Base-by-base conservation (phyloP, 495 filamentous ascomycete species). In the Neurospora intermedia region DNA sequence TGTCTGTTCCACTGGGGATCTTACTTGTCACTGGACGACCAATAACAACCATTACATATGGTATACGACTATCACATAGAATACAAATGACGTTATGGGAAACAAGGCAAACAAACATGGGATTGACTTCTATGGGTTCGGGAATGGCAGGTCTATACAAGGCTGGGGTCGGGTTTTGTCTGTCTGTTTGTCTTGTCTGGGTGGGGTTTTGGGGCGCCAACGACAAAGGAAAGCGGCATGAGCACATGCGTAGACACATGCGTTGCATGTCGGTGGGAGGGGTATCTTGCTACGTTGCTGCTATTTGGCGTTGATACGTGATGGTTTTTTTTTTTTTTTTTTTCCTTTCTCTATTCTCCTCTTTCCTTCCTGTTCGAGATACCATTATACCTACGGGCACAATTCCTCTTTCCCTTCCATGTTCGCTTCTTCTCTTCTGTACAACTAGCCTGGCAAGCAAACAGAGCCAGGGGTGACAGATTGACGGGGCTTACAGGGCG, bases 311-410 rank as follows among this genome's bases (percentile, higher is more conserved):
- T 78, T 75, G 73, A 70, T 69, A 74, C 23, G 16, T 66, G 54
- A 10, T 18, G 54, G 54, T 31, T 66, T 15, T 35, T 66, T 6
- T 62, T 62, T 31, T 31, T 31, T 66, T 15, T 35, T 66, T 6
- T 62, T 62, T 31, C 3, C 20, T 45, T 45, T 2, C 43, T 62
- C 15, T 66, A 18, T 66, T 66, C 54, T 62, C 31, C 54, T 62
- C 9, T 59, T 70, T 70, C 62, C 46, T 70, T 71, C 62, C 59
- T 71, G 48, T 71, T 75, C 70, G 73, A 76, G 76, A 79, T 79
- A 79, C 77, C 77, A 79, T 73, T 72, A 69, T 74, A 74, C 75
- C 75, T 54, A 73, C 40, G 74, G 75, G 71, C 74, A 72, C 48
- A 62, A 20, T 66, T 70, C 23, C 69, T 71, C 71, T 69, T 71